These are phyloP conservation scores for Solanum tarijense DNA, from an alignment of 257 asterid genomes.

Conservation along the genomic window DNA sequence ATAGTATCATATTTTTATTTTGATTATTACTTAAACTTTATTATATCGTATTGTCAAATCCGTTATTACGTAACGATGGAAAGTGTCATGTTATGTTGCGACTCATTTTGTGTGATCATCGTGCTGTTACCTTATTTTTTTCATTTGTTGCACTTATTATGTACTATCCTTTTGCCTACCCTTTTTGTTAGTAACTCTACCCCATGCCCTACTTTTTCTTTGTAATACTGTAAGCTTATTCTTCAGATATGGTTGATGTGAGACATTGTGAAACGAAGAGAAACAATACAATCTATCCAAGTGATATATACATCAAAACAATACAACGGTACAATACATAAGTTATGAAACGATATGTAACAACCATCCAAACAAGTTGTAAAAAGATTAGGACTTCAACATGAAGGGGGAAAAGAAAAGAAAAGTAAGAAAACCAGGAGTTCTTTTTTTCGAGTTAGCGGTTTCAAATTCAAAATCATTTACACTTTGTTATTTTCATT, in stretches of 20 bases:
- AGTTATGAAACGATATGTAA: neutral
- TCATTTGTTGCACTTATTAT: neutral
- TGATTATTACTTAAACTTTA: neutral
- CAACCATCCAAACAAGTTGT: neutral
- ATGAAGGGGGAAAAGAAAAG: neutral
- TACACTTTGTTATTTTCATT: neutral
- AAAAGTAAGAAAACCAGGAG: slow-evolving; percentile 1
- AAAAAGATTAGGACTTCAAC: neutral
- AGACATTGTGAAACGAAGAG: neutral
- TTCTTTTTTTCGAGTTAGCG: slow-evolving; percentile 17
- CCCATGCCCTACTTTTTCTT: neutral
- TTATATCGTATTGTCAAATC: neutral
- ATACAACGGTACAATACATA: neutral
- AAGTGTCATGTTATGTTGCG: neutral
- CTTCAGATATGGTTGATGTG: neutral
- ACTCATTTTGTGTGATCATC: neutral
- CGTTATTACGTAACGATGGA: neutral
- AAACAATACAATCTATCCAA: neutral
- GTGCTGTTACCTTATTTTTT: neutral
- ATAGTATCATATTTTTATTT: neutral
- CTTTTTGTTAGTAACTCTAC: neutral
- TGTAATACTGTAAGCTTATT: neutral
- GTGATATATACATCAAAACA: neutral
- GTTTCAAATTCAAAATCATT: neutral
- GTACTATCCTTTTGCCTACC: neutral